Percentiles rank a stretch among this genome's conserved stretches.
Conservation (phyloP, 257 asterid species). For the Penstemon davidsonii region DNA sequence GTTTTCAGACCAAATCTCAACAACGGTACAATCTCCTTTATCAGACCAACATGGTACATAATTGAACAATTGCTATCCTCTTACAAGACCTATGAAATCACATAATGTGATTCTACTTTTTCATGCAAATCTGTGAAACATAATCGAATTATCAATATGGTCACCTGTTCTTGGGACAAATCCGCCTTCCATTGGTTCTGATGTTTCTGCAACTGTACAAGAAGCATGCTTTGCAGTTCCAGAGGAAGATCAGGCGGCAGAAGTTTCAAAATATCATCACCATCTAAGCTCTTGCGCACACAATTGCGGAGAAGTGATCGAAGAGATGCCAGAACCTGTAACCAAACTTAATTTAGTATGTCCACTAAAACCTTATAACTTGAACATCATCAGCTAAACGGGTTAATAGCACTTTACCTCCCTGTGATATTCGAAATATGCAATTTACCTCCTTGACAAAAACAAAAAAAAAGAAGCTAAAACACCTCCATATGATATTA, state of each 20-base stretch:
- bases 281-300: slow-evolving; percentile 27
- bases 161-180: slow-evolving; percentile 38
- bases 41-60: not conserved
- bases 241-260: slow-evolving; percentile 42
- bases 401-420: no score
- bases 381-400: not conserved
- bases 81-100: slow-evolving; percentile 2
- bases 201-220: slow-evolving; percentile 36
- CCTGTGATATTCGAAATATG: no score
- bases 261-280: slow-evolving; percentile 41
- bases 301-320: slow-evolving; percentile 40
- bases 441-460: no score
- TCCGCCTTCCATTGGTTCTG: slow-evolving; percentile 40
- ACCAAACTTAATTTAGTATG: not conserved
- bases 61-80: not conserved
- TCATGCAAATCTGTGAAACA: not conserved
- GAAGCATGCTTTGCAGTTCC: slow-evolving; percentile 41
- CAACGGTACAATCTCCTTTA: not conserved
- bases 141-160: not conserved
- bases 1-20: not conserved
- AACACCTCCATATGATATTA: no score
- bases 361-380: not conserved
- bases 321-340: slow-evolving; percentile 48
- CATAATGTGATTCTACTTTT: not conserved
- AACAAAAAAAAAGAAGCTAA: no score